Evolutionary conservation across 768 basidiomycete species (phyloP).

Genomic region (Cubamyces lactineus): DNA sequence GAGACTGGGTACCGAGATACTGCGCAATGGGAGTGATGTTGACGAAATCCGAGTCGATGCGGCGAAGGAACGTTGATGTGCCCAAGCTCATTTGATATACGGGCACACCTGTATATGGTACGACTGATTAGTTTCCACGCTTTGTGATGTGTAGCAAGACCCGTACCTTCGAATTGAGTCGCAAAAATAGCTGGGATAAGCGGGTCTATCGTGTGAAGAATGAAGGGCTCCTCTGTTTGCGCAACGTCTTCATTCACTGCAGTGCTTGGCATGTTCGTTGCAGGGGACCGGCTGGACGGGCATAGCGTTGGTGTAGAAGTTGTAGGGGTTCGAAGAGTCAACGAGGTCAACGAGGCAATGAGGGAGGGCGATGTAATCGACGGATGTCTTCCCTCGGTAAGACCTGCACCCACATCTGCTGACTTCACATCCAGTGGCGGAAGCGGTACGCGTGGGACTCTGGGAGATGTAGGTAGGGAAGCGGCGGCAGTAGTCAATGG

Average conservation of each 20-base stretch:
- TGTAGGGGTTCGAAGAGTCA: slow-evolving; percentile 18
- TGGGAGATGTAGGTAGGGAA: slow-evolving; percentile 17
- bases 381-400: slow-evolving; percentile 8
- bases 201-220: slow-evolving; percentile 67
- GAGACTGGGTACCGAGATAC: slow-evolving; percentile 46
- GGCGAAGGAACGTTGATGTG: slow-evolving; percentile 59
- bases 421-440: slow-evolving; percentile 16
- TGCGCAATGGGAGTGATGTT: slow-evolving; percentile 64
- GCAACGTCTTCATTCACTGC: background rate
- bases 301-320: background rate
- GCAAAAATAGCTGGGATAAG: slow-evolving; percentile 65
- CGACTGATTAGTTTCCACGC: slow-evolving; percentile 26
- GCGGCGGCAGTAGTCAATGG: slow-evolving; percentile 11
- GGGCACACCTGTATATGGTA: slow-evolving; percentile 55
- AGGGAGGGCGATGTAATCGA: slow-evolving; percentile 25
- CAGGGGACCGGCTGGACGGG: background rate
- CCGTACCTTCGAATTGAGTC: slow-evolving; percentile 69
- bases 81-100: slow-evolving; percentile 74
- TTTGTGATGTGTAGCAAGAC: slow-evolving; percentile 10
- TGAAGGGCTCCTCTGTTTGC: slow-evolving; percentile 42
- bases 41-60: slow-evolving; percentile 80
- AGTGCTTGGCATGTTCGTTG: background rate
- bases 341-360: slow-evolving; percentile 24
- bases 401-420: background rate
- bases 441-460: slow-evolving; percentile 15